Evolutionary conservation across 2,329 filamentous ascomycete genomes (phyloP), one percentile per base, ranked within the genome.

Genomic region (Aspergillus fructus): DNA sequence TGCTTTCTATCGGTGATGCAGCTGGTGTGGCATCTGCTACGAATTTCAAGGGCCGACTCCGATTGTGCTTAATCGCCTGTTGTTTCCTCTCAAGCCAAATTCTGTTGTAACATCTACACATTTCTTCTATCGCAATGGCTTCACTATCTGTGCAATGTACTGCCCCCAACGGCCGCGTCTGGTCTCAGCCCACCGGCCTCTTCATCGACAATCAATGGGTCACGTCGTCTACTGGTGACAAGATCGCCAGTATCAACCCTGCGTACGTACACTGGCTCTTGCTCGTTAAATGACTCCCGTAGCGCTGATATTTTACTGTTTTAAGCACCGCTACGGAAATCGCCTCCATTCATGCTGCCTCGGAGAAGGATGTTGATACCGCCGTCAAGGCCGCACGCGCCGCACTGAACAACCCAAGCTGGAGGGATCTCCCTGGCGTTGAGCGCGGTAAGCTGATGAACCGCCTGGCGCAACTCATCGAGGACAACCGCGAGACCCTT

Each of bases 131-230:
- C 24, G 24, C 24, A 27, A 27, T 27, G 24, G 24, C 7, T 27
- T 27, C 24, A 3, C 24, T 27, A 27, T 27, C 24, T 27, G 24
- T 27, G 6, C 24, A 27, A 27, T 27, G 24, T 27, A 89, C 82
- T 8, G 89, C 90, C 49, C 90, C 90, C 5, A 93, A 93, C 74
- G 89, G 89, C 65, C 81, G 78, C 72, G 86, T 83, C 66, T 93
- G 90, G 75, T 79, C 75, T 13, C 88, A 91, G 77, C 89, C 89
- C 2, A 80, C 84, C 43, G 90, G 90, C 15, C 81, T 93, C 8
- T 93, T 92, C 75, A 91, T 93, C 77, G 89, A 90, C 78, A 91
- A 92, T 63, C 87, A 91, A 71, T 93, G 90, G 71, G 86, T 91
- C 51, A 80, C 85, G 66, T 85, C 86, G 55, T 85, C 82, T 71